Evolutionary conservation across 2,329 filamentous ascomycete species (phyloP).

Genomic region (Cladosporium phlei): DNA sequence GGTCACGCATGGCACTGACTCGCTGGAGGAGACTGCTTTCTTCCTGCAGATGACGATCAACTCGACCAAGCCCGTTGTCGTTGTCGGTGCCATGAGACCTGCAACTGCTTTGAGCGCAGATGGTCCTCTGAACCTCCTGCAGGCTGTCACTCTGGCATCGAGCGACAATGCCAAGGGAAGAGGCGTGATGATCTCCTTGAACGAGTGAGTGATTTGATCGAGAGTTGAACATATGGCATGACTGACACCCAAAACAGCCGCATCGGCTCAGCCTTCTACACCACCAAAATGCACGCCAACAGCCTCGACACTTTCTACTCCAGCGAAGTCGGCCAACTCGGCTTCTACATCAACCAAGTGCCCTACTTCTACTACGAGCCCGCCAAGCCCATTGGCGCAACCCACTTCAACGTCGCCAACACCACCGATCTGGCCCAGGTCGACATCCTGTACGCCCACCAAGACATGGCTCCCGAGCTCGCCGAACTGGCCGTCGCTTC

Average conservation of each 20-base stretch:
- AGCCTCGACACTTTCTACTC: constrained; percentile 59
- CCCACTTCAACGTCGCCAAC: constrained; percentile 39
- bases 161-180: constrained; percentile 43
- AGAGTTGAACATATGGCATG: background rate
- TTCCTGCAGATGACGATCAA: constrained; percentile 57
- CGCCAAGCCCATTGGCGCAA: constrained; percentile 44
- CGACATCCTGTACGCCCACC: constrained; percentile 53
- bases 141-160: constrained; percentile 55
- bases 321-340: constrained; percentile 54
- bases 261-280: constrained; percentile 55
- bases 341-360: constrained; percentile 53
- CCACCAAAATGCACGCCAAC: constrained; percentile 60
- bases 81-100: constrained; percentile 60
- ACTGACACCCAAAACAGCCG: constrained; percentile 29
- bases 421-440: constrained; percentile 46
- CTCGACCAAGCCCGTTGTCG: constrained; percentile 55
- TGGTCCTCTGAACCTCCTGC: constrained; percentile 58
- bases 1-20: constrained; percentile 63
- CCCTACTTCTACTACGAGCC: constrained; percentile 59
- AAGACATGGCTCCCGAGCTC: constrained; percentile 44
- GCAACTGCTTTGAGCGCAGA: constrained; percentile 60
- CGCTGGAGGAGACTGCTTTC: constrained; percentile 60
- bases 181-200: constrained; percentile 57
- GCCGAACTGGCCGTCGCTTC: constrained; percentile 46
- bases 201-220: constrained; percentile 39